Conservation (phyloP, 495 filamentous ascomycete species). For the Pseudevernia furfuracea region DNA sequence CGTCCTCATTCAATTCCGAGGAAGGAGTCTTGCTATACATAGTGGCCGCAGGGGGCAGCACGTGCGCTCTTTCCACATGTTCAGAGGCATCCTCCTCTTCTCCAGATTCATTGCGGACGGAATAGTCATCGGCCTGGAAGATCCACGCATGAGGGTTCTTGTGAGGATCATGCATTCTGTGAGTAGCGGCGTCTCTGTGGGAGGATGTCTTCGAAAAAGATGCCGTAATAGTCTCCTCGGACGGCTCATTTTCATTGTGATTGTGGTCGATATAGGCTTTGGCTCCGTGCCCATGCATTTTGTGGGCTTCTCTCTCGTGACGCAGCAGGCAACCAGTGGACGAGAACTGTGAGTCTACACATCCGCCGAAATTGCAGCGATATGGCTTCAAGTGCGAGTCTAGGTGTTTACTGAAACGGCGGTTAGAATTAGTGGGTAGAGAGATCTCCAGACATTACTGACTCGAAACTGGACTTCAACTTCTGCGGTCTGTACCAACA, state of each 20-base stretch:
- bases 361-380: not conserved
- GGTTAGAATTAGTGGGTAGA: not conserved
- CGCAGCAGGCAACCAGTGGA: not conserved
- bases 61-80: not conserved
- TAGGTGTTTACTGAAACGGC: not conserved
- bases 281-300: not conserved
- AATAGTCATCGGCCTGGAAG: not conserved
- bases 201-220: not conserved
- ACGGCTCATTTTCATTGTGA: not conserved
- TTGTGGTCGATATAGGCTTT: not conserved
- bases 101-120: not conserved
- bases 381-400: slow-evolving; percentile 4
- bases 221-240: not conserved
- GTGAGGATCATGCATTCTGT: not conserved
- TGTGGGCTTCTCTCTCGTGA: not conserved
- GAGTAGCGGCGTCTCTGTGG: not conserved
- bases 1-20: not conserved
- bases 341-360: not conserved
- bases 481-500: slow-evolving; percentile 2
- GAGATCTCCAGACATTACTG: not conserved
- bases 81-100: not conserved
- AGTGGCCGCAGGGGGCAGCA: not conserved
- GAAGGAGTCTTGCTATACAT: not conserved
- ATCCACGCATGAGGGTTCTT: not conserved
- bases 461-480: not conserved